A percentile compares a stretch with the other conserved stretches of the same genome.
These are phyloP conservation scores for Pestalotiopsis sp. DNA, from an alignment of 2,329 filamentous ascomycete species.

Conservation along the genomic window DNA sequence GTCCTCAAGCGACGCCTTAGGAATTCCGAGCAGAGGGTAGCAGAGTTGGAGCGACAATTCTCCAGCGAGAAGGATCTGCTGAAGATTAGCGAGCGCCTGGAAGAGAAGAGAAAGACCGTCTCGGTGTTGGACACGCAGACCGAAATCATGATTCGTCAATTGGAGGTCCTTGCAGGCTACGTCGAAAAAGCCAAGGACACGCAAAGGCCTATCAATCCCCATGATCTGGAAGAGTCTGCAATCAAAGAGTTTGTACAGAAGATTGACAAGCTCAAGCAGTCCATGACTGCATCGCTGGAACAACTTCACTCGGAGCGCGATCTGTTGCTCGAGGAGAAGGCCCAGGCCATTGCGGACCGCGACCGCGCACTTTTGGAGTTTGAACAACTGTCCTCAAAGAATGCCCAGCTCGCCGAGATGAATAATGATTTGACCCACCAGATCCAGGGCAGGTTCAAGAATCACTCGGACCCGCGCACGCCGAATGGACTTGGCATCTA, in stretches of 20 bases:
- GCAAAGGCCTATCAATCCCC: conserved; percentile 77
- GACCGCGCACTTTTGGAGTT: conserved; percentile 95
- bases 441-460: conserved; percentile 90
- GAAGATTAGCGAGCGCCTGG: conserved; percentile 82
- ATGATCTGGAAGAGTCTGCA: conserved; percentile 82
- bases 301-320: conserved; percentile 73
- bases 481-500: conserved; percentile 62
- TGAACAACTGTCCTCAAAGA: conserved; percentile 91
- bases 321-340: conserved; percentile 82
- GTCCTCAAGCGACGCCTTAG: conserved; percentile 76
- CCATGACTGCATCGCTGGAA: conserved; percentile 60
- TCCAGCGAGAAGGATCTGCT: conserved; percentile 66
- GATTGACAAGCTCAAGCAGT: conserved; percentile 62
- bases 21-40: conserved; percentile 80
- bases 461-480: conserved; percentile 62
- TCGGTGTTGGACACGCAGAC: conserved; percentile 92
- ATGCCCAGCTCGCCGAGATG: conserved; percentile 89
- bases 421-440: conserved; percentile 95
- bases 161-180: conserved; percentile 87
- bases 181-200: conserved; percentile 84
- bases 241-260: conserved; percentile 89
- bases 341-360: conserved; percentile 79
- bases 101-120: conserved; percentile 94
- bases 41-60: conserved; percentile 84
- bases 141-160: conserved; percentile 90